Evolutionary conservation across 495 filamentous ascomycete genomes (phyloP).

Genomic region (Polyplosphaeria fusca): DNA sequence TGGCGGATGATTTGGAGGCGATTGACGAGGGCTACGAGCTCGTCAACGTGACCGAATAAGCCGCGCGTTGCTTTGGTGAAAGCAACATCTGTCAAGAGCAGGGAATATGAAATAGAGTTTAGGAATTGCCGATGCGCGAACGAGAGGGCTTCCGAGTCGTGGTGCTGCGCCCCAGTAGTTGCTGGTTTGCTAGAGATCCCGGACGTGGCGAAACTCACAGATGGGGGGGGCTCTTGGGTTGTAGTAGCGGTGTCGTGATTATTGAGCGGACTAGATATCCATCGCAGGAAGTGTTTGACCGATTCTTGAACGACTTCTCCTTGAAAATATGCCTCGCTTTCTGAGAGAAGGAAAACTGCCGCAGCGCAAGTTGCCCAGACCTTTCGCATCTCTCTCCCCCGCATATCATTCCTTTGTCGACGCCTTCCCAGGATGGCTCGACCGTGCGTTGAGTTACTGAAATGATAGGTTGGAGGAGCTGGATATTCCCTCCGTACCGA

Average conservation of each 20-base stretch:
- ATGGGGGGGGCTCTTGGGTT: not conserved
- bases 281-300: conserved; percentile 59
- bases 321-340: conserved; percentile 81
- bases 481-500: conserved; percentile 72
- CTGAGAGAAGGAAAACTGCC: conserved; percentile 80
- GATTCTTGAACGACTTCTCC: conserved; percentile 80
- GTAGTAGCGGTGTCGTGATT: not conserved
- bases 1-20: conserved; percentile 69
- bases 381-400: conserved; percentile 64
- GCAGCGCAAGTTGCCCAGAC: conserved; percentile 85
- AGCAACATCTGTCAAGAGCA: conserved; percentile 65
- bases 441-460: conserved; percentile 57
- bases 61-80: conserved; percentile 71
- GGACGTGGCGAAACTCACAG: not conserved
- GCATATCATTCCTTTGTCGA: conserved; percentile 55
- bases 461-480: conserved; percentile 61
- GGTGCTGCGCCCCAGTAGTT: conserved; percentile 37
- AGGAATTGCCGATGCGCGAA: conserved; percentile 76
- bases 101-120: conserved; percentile 56
- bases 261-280: conserved; percentile 37
- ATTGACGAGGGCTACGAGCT: conserved; percentile 68
- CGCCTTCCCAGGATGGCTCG: conserved; percentile 53
- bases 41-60: conserved; percentile 69
- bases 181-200: not conserved
- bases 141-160: conserved; percentile 81